Conservation (phyloP, 2,329 filamentous ascomycete species). For the Neopestalotiopsis sp. region DNA sequence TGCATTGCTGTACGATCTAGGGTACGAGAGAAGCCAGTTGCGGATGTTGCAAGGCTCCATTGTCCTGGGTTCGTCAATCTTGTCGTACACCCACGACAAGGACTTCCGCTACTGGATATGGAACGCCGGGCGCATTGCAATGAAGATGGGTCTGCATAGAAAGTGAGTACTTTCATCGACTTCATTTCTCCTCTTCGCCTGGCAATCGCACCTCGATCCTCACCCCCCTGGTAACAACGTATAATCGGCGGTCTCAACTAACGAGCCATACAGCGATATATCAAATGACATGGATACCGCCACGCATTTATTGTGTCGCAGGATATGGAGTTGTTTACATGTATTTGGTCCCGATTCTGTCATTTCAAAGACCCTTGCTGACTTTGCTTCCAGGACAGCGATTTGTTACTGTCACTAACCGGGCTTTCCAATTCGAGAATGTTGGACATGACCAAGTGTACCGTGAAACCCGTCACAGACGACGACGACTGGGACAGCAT, state of each 20-base stretch:
- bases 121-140: neutral
- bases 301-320: neutral
- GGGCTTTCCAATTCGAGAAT: neutral
- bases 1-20: neutral
- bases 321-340: neutral
- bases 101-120: slow-evolving; percentile 3
- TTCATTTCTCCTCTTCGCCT: neutral
- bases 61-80: neutral
- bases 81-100: neutral
- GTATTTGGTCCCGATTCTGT: neutral
- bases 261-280: neutral
- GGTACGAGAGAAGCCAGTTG: neutral
- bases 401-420: neutral
- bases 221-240: no score
- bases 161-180: neutral
- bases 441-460: neutral
- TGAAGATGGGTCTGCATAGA: neutral
- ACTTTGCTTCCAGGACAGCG: neutral
- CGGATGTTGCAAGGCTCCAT: neutral
- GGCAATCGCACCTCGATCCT: no score
- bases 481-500: neutral
- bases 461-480: neutral
- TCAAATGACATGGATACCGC: neutral
- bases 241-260: neutral
- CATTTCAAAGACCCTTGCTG: neutral